These are phyloP conservation scores for Ilyonectria mors-panacis DNA, from an alignment of 2,329 filamentous ascomycete genomes.

Conservation along the genomic window DNA sequence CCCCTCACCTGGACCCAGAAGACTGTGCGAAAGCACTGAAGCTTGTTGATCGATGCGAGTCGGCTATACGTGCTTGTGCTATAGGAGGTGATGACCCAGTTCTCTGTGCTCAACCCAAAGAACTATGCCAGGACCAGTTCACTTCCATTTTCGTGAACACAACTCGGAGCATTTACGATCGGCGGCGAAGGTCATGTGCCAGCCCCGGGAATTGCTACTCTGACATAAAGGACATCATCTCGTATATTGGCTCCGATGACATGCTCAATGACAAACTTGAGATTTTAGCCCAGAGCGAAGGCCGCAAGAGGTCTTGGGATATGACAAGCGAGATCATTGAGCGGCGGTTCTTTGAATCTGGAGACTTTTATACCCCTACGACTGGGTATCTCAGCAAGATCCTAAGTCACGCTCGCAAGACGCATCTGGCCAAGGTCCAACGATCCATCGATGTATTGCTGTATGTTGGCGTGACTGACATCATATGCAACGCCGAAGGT, in stretches of 20 bases:
- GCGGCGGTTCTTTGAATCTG: no score
- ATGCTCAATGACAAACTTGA: background rate
- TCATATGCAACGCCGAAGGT: conserved; percentile 3
- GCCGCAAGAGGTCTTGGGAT: background rate
- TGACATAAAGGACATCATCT: background rate
- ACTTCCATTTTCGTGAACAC: no score
- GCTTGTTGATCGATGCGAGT: no score
- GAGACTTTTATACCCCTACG: no score
- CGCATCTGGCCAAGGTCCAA: no score
- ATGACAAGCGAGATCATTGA: background rate
- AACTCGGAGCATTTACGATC: background rate
- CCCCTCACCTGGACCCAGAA: background rate
- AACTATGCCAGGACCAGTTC: no score
- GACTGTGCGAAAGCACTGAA: no score
- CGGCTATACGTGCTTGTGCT: no score
- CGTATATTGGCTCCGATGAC: background rate
- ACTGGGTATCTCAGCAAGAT: no score
- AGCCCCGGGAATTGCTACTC: conserved; percentile 1
- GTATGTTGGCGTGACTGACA: conserved; percentile 8
- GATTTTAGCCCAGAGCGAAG: background rate
- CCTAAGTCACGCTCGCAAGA: no score
- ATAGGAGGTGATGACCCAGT: no score
- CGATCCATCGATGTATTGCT: background rate
- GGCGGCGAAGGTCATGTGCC: background rate
- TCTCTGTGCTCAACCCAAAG: no score